Conservation (phyloP, 805 yeast genomes). For the Limtongia smithiae region DNA sequence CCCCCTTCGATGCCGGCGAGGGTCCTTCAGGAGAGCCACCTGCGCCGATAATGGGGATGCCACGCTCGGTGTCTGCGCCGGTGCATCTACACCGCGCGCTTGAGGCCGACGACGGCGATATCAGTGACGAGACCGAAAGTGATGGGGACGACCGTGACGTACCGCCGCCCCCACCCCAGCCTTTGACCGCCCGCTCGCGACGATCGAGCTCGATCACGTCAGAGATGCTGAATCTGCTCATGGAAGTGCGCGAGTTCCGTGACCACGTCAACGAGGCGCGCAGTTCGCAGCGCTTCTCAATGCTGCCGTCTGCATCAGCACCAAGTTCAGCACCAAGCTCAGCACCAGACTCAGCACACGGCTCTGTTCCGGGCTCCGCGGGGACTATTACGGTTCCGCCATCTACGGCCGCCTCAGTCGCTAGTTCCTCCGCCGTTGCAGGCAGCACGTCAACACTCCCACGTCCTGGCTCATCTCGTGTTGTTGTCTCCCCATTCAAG, state of each 20-base stretch:
- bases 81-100: not conserved
- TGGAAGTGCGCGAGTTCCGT: conserved; percentile 24
- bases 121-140: no score
- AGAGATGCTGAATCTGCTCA: conserved; percentile 20
- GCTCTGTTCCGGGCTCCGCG: not conserved
- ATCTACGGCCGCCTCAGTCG: not conserved
- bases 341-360: no score
- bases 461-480: no score
- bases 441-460: no score
- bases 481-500: no score
- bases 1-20: not conserved
- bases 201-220: conserved; percentile 5
- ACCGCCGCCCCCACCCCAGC: not conserved
- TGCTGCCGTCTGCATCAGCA: not conserved
- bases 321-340: no score
- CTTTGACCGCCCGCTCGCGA: not conserved
- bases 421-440: not conserved
- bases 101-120: not conserved
- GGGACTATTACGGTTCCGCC: not conserved
- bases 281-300: not conserved
- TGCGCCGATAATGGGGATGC: not conserved
- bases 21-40: not conserved
- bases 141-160: no score
- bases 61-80: conserved; percentile 1
- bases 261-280: conserved; percentile 17